Conservation (phyloP, 805 yeast genomes). For the Metschnikowia baotianmanensis region DNA sequence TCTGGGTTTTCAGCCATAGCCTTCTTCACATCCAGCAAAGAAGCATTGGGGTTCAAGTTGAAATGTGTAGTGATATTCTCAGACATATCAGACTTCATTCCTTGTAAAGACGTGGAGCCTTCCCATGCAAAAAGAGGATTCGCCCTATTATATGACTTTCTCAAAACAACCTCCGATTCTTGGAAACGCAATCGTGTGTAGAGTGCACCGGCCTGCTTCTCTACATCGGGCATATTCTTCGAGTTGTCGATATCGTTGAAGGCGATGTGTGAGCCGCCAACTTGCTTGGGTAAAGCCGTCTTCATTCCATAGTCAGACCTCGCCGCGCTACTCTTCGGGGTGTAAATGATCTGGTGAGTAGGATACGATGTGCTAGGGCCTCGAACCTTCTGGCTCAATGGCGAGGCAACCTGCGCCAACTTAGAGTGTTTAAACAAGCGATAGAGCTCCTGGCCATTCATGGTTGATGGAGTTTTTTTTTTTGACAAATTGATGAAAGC, state of each 20-base stretch:
- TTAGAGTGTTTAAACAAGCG: slow-evolving; percentile 38
- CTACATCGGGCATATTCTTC: slow-evolving; percentile 69
- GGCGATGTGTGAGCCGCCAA: slow-evolving; percentile 57
- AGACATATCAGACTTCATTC: slow-evolving; percentile 13
- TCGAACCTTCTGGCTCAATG: slow-evolving; percentile 33
- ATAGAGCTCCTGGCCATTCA: slow-evolving; percentile 19
- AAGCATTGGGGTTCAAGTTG: slow-evolving; percentile 29
- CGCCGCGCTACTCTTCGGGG: slow-evolving; percentile 60
- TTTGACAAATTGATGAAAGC: not conserved
- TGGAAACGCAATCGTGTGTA: slow-evolving; percentile 65
- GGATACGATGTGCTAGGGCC: slow-evolving; percentile 41
- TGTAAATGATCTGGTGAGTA: slow-evolving; percentile 69
- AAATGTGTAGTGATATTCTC: slow-evolving; percentile 33
- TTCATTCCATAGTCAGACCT: slow-evolving; percentile 80
- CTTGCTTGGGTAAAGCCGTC: slow-evolving; percentile 60
- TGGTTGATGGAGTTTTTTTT: slow-evolving; percentile 3
- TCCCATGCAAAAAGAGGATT: slow-evolving; percentile 45
- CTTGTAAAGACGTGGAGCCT: slow-evolving; percentile 21
- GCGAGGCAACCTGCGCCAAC: slow-evolving; percentile 46
- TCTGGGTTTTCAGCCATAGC: slow-evolving; percentile 42
- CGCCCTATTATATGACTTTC: slow-evolving; percentile 25
- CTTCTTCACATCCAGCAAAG: slow-evolving; percentile 28
- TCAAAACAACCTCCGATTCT: slow-evolving; percentile 59
- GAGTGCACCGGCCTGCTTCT: slow-evolving; percentile 55
- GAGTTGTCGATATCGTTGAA: slow-evolving; percentile 65